Base-by-base conservation (phyloP, 805 yeast genomes). In the Candida golubevii region DNA sequence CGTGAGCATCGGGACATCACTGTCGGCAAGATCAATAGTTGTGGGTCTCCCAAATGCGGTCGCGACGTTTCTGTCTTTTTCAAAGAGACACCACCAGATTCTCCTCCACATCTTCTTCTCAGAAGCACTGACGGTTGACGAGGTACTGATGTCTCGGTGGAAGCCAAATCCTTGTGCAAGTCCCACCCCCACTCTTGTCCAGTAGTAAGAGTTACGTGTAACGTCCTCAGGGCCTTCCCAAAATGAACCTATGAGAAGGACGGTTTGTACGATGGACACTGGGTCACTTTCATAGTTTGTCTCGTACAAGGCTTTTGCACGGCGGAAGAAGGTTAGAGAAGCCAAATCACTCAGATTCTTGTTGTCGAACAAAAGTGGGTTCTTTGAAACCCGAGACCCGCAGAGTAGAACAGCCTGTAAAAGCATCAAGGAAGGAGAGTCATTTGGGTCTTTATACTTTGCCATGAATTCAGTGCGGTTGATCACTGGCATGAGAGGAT, bases 101-200 rank as follows among this genome's bases (percentile, higher is more conserved):
- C 89, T 68, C 51, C 83, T 74, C 74, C 83, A 80, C 33, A 80
- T 58, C 47, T 77, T 77, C 53, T 66, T 67, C 36, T 70, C 67
- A 39, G 61, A 44, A 26, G 63, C 55, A 38, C 77, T 72, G 15
- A 71, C 58, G 13, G 59, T 60, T 27, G 75, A 61, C 38, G 75
- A 62, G 26, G 58, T 61, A 15, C 68, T 63, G 34, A 77, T 72
- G 48, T 72, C 78, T 50, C 87, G 71, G 60, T 87, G 93, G 52
- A 87, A 68, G 1, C 95, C 95, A 56, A 80, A 75, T 10, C 86
- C 85, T 58, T 84, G 89, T 2, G 90, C 90, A 39, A 82, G 67
- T 9, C 82, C 75, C 30, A 84, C 69, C 0, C 88, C 90, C 9
- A 80, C 75, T 39, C 87, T 72, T 9, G 83, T 75, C 88, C 88